Base-by-base conservation (phyloP, 139 green algal genomes). In the Chlamydomonas sphaeroides region DNA sequence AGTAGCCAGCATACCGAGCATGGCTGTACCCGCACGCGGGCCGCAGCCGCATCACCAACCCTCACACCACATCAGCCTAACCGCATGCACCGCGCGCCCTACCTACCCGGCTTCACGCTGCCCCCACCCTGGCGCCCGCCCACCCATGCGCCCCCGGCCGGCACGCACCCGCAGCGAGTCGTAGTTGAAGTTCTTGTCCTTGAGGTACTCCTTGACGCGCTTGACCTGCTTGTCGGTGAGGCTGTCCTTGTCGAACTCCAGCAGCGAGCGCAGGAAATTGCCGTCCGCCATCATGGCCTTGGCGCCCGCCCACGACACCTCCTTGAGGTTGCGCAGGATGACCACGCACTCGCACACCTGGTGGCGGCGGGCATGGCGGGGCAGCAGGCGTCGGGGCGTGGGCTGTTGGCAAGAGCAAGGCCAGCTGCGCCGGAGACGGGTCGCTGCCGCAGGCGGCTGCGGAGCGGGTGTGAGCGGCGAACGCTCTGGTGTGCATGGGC, bases 281-380 rank as follows among this genome's bases (percentile, higher is more conserved):
- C 89, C 80, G 83, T 98, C 93, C 26, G 93, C 87, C 94, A 98
- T 97, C 94, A 98, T 97, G 68, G 85, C 84, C 91, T 98, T 97
- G 62, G 94, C 95, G 70, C 94, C 93, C 38, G 78, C 88, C 95
- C 95, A 98, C 25, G 86, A 94, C 49, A 97, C 93, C 32, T 98
- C 95, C 78, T 98, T 97, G 28, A 96, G 74, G 71, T 89, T 90
- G 38, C 91, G 86, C 75, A 98, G 83, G 79, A 97, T 94, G 21
- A 97, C 94, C 62, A 98, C 95, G 80, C 93, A 97, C 86, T 98
- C 95, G 79, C 92, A 96, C 56, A 98, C 94, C 90, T 94, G 85
- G 23, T 21, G 39, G n/a, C n/a, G n/a, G n/a, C n/a, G n/a, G n/a
- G n/a, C n/a, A n/a, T n/a, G n/a, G n/a, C n/a, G n/a, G n/a, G n/a